Evolutionary conservation across 257 asterid species (phyloP), one percentile per base, ranked within the genome.

Genomic region (Perilla frutescens): DNA sequence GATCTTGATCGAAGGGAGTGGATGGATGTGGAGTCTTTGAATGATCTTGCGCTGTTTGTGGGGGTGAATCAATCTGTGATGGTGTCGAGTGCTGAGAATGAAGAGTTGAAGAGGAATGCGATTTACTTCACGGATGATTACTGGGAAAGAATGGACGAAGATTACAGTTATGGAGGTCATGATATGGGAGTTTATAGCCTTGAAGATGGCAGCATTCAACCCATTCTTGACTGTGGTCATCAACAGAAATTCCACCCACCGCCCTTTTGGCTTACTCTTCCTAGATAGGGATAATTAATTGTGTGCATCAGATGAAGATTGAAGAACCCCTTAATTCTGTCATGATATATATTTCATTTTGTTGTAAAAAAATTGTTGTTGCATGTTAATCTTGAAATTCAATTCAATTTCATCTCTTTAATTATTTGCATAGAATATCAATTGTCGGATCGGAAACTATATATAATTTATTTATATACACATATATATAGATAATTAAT

Each of bases 91-190:
- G n/a, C 13, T 26, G 79, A 68, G 31, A 7, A 15, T 60, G 60
- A 5, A 4, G 77, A 70, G 3, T 45, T 64, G 66, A 68, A 72
- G 43, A 51, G 41, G n/a, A 77, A 77, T 13, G 61, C 83, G 2
- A 80, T 85, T 37, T 83, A 78, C 49, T 87, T 78, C 43, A 80
- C 81, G 0, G 87, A 84, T 62, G 86, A 87, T 72, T 80, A 68
- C 1, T 78, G 84, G 86, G 82, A 72, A 6, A 62, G 80, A 11
- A 13, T 74, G n/a, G 49, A 81, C 0, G 84, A 79, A 13, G 83
- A 77, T 73, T 76, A 73, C 14, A 11, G 5, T 0, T 83, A 69
- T 41, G 88, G 90, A 53, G 87, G 88, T 26, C 90, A 83, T 70
- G 87, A 85, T 41, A 29, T 79, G 58, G 88, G 86, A 2, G 29